phyloP scores from a whole-genome alignment of 2,329 filamentous ascomycete genomes.

The Trichoderma gracile region DNA sequence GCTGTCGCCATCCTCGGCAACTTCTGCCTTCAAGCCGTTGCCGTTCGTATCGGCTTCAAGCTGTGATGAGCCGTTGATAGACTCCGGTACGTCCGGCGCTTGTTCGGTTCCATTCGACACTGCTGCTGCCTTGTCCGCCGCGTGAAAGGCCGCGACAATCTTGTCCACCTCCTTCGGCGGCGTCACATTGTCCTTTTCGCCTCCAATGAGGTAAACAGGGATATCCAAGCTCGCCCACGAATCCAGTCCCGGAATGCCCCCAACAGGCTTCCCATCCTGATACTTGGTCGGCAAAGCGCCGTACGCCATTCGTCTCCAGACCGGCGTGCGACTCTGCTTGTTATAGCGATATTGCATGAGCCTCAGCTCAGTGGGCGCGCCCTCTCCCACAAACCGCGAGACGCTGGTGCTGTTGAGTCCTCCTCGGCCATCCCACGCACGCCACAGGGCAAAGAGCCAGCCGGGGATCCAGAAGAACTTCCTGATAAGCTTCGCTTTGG shows the following conservation, averaged over 20 bases:
- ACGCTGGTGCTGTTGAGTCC: constrained; percentile 79
- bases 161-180: constrained; percentile 69
- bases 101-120: constrained; percentile 33
- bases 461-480: constrained; percentile 68
- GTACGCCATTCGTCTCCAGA: constrained; percentile 79
- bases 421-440: constrained; percentile 75
- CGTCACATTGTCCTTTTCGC: constrained; percentile 74
- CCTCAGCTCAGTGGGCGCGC: constrained; percentile 65
- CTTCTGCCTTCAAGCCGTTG: constrained; percentile 37
- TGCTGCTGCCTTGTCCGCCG: constrained; percentile 21
- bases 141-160: constrained; percentile 53
- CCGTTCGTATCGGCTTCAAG: constrained; percentile 30
- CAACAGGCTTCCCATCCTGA: constrained; percentile 50
- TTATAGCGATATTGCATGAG: constrained; percentile 75
- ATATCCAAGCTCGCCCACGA: constrained; percentile 72
- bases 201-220: constrained; percentile 77
- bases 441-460: constrained; percentile 72
- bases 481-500: constrained; percentile 47
- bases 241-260: constrained; percentile 68
- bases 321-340: constrained; percentile 75
- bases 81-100: constrained; percentile 43
- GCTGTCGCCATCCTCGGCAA: neutral
- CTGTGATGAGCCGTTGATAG: constrained; percentile 43
- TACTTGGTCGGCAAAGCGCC: constrained; percentile 65
- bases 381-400: constrained; percentile 69